A percentile compares a stretch with the other conserved stretches of the same genome.
These are phyloP conservation scores for Fusarium brevicatenulatum DNA, from an alignment of 2,329 filamentous ascomycete species.

Conservation along the genomic window DNA sequence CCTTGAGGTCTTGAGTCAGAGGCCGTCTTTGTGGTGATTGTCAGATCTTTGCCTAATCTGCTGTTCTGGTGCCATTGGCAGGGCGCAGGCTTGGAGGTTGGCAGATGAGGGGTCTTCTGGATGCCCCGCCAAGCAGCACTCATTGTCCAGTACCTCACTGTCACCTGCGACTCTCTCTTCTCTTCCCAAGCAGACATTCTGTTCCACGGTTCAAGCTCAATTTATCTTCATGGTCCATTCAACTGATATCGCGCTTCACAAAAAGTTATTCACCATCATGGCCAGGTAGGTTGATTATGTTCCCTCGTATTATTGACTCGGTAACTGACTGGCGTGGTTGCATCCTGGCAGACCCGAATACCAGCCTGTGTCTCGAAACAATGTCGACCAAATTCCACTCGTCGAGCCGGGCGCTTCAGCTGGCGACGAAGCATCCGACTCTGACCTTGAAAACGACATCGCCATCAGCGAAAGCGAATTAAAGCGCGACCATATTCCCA, in stretches of 20 bases:
- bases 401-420: not conserved
- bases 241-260: not conserved
- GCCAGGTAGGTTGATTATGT: not conserved
- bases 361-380: not conserved
- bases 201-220: not conserved
- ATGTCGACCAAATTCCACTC: not conserved
- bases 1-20: not conserved
- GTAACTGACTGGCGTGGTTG: not conserved
- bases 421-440: not conserved
- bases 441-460: not conserved
- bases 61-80: not conserved
- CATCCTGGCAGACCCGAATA: not conserved
- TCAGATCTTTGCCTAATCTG: not conserved
- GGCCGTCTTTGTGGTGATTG: not conserved
- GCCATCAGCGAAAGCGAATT: not conserved
- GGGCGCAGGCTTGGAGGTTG: not conserved
- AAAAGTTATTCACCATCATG: not conserved
- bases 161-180: not conserved
- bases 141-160: too few species aligned
- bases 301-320: not conserved
- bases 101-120: not conserved
- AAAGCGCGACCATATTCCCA: not conserved
- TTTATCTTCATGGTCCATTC: not conserved
- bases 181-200: not conserved
- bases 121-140: not conserved